phyloP scores from a whole-genome alignment of 2,329 filamentous ascomycete genomes.

The Myotisia sp. region DNA sequence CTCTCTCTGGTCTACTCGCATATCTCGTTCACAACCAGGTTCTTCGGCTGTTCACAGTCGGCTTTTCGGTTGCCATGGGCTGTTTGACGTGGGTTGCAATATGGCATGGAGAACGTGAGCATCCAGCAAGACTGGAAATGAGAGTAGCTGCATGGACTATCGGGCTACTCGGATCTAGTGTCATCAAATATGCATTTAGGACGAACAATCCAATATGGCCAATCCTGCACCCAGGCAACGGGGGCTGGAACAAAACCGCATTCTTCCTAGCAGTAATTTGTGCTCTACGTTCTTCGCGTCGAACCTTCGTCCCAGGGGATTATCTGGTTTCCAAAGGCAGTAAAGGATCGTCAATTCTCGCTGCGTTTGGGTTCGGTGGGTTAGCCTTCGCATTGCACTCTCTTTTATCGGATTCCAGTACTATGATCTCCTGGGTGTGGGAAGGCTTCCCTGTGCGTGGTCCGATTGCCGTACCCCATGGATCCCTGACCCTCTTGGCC shows the following conservation, averaged over 20 bases:
- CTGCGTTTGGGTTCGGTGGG: conserved; percentile 66
- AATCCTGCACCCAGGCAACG: conserved; percentile 75
- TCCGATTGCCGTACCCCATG: conserved; percentile 78
- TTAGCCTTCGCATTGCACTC: conserved; percentile 84
- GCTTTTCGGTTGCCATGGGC: conserved; percentile 64
- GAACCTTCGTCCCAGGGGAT: conserved; percentile 38
- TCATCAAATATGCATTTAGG: conserved; percentile 82
- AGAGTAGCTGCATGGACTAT: conserved; percentile 67
- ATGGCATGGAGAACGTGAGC: conserved; percentile 61
- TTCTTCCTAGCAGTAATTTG: conserved; percentile 62
- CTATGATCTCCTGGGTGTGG: conserved; percentile 98
- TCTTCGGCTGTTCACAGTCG: conserved; percentile 63
- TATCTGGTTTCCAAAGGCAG: conserved; percentile 39
- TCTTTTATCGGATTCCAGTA: conserved; percentile 88
- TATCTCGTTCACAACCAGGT: conserved; percentile 62
- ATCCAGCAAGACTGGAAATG: conserved; percentile 62
- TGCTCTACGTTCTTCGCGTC: conserved; percentile 59
- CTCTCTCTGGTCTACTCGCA: conserved; percentile 62
- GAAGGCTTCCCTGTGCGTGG: conserved; percentile 86
- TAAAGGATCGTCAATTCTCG: conserved; percentile 54
- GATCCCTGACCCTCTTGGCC: conserved; percentile 66
- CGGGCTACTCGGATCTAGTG: conserved; percentile 69
- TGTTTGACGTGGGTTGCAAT: conserved; percentile 75
- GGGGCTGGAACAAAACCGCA: conserved; percentile 81
- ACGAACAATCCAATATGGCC: conserved; percentile 98